Evolutionary conservation across 2,329 filamentous ascomycete species (phyloP).

Genomic region (Diplodia corticola): DNA sequence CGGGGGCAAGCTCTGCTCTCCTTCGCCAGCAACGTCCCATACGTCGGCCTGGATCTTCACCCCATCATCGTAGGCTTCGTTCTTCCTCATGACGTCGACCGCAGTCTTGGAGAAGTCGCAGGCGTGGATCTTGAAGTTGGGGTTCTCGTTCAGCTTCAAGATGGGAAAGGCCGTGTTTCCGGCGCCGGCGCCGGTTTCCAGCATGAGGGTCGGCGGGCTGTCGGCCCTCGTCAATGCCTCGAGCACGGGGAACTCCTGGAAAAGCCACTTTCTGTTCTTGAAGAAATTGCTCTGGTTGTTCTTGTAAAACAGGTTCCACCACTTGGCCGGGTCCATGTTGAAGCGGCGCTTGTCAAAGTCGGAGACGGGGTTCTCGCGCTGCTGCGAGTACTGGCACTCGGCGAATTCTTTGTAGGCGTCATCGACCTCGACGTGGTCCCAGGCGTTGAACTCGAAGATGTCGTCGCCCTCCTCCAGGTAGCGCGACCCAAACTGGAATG

Average conservation of each 20-base stretch:
- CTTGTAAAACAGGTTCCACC: constrained; percentile 98
- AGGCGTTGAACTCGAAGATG: constrained; percentile 96
- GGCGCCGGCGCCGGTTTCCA: constrained; percentile 93
- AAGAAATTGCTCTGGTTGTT: constrained; percentile 98
- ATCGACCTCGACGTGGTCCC: constrained; percentile 97
- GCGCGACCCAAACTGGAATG: constrained; percentile 93
- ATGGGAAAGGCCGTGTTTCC: constrained; percentile 97
- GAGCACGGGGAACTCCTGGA: constrained; percentile 93
- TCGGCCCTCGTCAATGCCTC: constrained; percentile 69
- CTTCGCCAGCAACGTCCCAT: constrained; percentile 74
- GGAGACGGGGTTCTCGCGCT: constrained; percentile 81
- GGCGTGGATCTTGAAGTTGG: constrained; percentile 78
- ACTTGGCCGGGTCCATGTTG: constrained; percentile 86
- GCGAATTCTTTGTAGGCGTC: constrained; percentile 83
- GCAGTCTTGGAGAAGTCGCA: constrained; percentile 97
- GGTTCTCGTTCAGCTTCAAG: constrained; percentile 79
- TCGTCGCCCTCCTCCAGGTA: constrained; percentile 81
- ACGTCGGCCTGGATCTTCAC: constrained; percentile 82
- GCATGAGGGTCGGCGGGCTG: constrained; percentile 67
- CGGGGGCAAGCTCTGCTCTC: constrained; percentile 66
- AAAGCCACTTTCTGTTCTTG: constrained; percentile 96
- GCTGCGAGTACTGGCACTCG: constrained; percentile 78
- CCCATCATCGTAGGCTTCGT: constrained; percentile 70
- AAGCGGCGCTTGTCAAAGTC: constrained; percentile 93
- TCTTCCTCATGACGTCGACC: constrained; percentile 84